Conservation (phyloP, 257 asterid species). For the Solanum piurae region DNA sequence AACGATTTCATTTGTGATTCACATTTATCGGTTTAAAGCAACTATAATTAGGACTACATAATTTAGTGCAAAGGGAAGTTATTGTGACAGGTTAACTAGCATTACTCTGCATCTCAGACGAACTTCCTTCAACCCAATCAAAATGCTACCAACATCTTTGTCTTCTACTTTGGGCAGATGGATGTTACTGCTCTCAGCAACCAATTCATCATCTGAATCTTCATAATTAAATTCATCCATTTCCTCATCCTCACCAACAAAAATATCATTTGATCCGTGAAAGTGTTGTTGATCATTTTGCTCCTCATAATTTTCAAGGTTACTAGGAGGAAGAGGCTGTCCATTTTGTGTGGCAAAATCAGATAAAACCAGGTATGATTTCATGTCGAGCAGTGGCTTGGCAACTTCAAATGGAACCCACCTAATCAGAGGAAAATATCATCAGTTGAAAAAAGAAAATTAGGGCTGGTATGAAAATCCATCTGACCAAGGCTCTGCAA, state of each 20-base stretch:
- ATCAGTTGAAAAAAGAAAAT: neutral
- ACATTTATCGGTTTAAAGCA: neutral
- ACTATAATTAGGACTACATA: neutral
- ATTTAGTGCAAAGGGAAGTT: neutral
- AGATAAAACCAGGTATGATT: conserved; percentile 57
- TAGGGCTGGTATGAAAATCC: neutral
- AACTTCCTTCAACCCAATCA: conserved; percentile 53
- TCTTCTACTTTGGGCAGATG: conserved; percentile 26
- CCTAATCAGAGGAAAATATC: conserved; percentile 26
- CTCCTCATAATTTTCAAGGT: conserved; percentile 27
- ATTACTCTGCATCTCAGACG: conserved; percentile 65
- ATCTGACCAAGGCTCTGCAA: neutral
- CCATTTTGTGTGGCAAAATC: conserved; percentile 41
- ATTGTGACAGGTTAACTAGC: neutral
- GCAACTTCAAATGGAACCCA: conserved; percentile 78
- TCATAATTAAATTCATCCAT: conserved; percentile 60
- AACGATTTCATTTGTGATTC: neutral
- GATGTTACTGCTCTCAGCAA: conserved; percentile 26
- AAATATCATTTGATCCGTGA: conserved; percentile 33
- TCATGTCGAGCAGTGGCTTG: conserved; percentile 65
- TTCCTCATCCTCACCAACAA: conserved; percentile 36
- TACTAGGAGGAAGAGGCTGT: conserved; percentile 19
- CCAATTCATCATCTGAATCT: conserved; percentile 52
- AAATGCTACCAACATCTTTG: conserved; percentile 36
- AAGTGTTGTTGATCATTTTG: conserved; percentile 34